phyloP scores from a whole-genome alignment of 2,329 filamentous ascomycete species.

The Chrysosporium queenslandicum region DNA sequence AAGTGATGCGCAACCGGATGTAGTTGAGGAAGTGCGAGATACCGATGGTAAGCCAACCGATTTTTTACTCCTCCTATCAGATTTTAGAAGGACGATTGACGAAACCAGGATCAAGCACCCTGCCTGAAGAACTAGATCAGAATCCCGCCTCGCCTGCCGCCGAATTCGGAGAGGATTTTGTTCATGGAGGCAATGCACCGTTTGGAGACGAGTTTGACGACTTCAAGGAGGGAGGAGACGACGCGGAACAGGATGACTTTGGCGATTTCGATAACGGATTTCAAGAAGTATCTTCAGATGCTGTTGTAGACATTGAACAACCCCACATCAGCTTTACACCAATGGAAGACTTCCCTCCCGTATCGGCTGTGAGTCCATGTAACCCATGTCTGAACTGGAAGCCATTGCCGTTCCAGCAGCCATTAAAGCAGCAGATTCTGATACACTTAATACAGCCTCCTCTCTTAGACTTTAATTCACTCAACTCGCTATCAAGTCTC shows the following conservation, averaged over 20 bases:
- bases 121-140: constrained; percentile 34
- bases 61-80: constrained; percentile 22
- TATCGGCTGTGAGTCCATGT: constrained; percentile 1
- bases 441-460: constrained; percentile 24
- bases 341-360: constrained; percentile 20
- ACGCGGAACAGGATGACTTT: constrained; percentile 46
- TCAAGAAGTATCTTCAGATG: constrained; percentile 36
- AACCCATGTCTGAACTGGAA: background rate
- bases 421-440: constrained; percentile 1
- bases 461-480: constrained; percentile 45
- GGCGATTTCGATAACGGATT: constrained; percentile 61
- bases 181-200: constrained; percentile 56
- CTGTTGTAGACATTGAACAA: constrained; percentile 10
- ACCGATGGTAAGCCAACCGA: constrained; percentile 45
- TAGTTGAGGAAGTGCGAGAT: constrained; percentile 36
- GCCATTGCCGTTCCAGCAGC: constrained; percentile 11
- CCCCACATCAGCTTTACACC: constrained; percentile 19
- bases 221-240: constrained; percentile 43
- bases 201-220: constrained; percentile 52
- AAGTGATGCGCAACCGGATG: constrained; percentile 37
- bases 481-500: constrained; percentile 39
- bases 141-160: constrained; percentile 30
- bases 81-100: constrained; percentile 49
- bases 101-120: constrained; percentile 50
- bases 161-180: constrained; percentile 39